Evolutionary conservation across 2,329 filamentous ascomycete genomes (phyloP).

Genomic region (Trichophyton equinum): DNA sequence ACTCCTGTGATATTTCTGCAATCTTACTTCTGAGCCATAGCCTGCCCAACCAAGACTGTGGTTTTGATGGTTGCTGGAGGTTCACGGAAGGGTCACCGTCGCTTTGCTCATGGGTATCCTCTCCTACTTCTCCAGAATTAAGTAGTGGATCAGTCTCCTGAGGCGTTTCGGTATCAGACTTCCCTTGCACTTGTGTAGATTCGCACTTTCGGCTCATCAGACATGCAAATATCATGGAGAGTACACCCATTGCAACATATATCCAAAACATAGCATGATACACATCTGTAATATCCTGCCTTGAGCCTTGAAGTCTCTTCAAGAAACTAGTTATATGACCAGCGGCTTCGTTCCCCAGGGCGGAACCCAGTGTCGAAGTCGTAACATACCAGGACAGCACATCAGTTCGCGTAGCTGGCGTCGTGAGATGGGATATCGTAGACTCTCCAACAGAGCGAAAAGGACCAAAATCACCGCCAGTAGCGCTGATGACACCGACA

Average conservation of each 20-base stretch:
- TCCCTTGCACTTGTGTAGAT: neutral
- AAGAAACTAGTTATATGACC: neutral
- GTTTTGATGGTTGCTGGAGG: neutral
- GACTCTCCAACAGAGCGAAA: slow-evolving; percentile 1
- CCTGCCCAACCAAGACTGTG: neutral
- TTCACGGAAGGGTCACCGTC: neutral
- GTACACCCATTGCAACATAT: neutral
- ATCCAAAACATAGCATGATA: neutral
- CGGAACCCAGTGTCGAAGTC: neutral
- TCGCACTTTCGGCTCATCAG: neutral
- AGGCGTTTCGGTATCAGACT: neutral
- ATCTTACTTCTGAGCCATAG: neutral
- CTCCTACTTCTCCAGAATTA: neutral
- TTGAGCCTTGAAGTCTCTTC: neutral
- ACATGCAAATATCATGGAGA: neutral
- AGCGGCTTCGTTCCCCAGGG: neutral
- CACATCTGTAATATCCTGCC: neutral
- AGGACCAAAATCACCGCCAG: neutral
- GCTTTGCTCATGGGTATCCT: neutral
- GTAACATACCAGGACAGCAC: neutral
- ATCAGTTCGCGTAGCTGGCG: neutral
- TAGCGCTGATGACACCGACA: neutral
- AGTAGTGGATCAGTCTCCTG: neutral
- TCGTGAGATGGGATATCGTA: neutral
- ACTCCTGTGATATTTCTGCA: neutral